Evolutionary conservation across 805 yeast genomes (phyloP), one percentile per base, ranked within the genome.

Genomic region (Monosporozyma servazzii): DNA sequence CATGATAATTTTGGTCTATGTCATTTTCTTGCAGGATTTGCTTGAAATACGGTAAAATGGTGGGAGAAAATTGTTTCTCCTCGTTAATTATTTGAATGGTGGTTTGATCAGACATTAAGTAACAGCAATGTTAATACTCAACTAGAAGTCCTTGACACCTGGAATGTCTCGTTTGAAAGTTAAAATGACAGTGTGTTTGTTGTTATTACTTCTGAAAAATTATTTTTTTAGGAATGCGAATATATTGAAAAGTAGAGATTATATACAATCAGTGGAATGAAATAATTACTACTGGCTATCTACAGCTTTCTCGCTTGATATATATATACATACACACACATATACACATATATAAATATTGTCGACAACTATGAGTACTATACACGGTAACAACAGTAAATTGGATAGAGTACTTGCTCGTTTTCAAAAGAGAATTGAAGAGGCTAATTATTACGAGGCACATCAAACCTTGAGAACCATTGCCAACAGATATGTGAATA

Each of bases 401-500:
- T 13, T n/a, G 31, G 31, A 25, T 5, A 23, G 31, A 17, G 39
- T 17, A 11, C 25, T 84, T 45, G 79, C 75, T 21, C 72, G 93
- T 57, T 85, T 84, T 70, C 79, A 82, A 61, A 76, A 61, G 25
- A 82, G 86, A 60, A 84, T 91, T 56, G 78, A 76, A 48, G 76
- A 76, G 48, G 88, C 87, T 2, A 86, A 89, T 51, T 88, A 76
- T 70, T 91, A 91, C 65, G 99, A 93, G 65, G 98, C 98, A 0
- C 96, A 91, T 66, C 98, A 93, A 68, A 90, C 96, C 0, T 75
- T 93, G 48, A 75, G 96, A 62, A 88, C 98, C 5, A 86, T 91
- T 50, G 86, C 87, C 42, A 89, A 89, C 58, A 76, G 99, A 63
- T 85, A 86, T 62, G 84, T 86, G 43, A 80, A 86, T 56, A 64